These are phyloP conservation scores for Penicillium sp. DNA, from an alignment of 2,329 filamentous ascomycete genomes.

Conservation along the genomic window DNA sequence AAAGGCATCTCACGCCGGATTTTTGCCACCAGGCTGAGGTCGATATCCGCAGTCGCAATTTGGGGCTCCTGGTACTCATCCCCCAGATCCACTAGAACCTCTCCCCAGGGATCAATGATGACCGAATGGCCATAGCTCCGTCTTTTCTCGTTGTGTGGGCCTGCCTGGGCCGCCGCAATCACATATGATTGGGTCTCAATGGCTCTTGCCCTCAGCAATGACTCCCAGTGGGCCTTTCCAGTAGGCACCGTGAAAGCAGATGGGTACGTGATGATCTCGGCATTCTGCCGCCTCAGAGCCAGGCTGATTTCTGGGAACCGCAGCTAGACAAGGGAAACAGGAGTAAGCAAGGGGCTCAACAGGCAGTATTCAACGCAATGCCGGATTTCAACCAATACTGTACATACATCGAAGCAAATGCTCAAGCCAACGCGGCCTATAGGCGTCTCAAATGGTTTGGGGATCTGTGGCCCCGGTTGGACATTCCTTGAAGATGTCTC, in stretches of 20 bases:
- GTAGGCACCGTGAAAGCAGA: constrained; percentile 89
- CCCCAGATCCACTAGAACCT: constrained; percentile 65
- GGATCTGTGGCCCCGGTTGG: constrained; percentile 65
- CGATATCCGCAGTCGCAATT: constrained; percentile 55
- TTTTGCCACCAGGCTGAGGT: constrained; percentile 54
- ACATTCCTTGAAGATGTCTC: constrained; percentile 52
- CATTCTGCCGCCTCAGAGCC: constrained; percentile 64
- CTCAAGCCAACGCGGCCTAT: constrained; percentile 75
- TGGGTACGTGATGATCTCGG: constrained; percentile 81
- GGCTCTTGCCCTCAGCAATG: constrained; percentile 74
- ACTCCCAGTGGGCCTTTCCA: constrained; percentile 82
- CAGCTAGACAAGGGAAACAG: constrained; percentile 47
- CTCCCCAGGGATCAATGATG: constrained; percentile 85
- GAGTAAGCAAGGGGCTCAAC: neutral
- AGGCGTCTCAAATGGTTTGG: constrained; percentile 69
- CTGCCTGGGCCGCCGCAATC: constrained; percentile 80
- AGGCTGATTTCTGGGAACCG: constrained; percentile 77
- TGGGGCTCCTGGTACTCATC: constrained; percentile 48
- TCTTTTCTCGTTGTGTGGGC: constrained; percentile 72
- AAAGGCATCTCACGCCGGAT: constrained; percentile 60
- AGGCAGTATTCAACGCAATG: neutral
- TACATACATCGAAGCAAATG: constrained; percentile 79
- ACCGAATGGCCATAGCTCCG: constrained; percentile 84
- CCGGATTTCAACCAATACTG: neutral
- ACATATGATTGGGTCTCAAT: constrained; percentile 90